These are phyloP conservation scores for Microdochium nivale DNA, from an alignment of 2,329 filamentous ascomycete species.

Conservation along the genomic window DNA sequence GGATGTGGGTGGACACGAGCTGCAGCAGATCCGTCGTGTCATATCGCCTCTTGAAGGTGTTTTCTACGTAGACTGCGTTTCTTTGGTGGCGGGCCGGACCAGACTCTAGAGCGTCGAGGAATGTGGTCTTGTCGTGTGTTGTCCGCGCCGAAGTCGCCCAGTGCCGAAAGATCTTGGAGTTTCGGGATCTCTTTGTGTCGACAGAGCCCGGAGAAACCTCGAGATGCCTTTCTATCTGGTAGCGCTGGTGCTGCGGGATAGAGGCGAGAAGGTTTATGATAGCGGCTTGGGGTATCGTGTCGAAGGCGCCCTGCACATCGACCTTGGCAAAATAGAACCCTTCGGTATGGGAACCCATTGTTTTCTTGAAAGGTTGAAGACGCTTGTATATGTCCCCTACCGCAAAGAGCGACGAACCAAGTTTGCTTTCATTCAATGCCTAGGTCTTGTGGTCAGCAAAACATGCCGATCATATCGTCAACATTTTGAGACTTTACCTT, in stretches of 20 bases:
- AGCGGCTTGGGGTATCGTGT: constrained; percentile 80
- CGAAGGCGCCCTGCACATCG: constrained; percentile 87
- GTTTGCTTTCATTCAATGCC: constrained; percentile 40
- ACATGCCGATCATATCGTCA: not conserved
- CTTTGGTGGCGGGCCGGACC: constrained; percentile 35
- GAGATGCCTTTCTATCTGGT: constrained; percentile 65
- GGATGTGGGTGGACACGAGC: constrained; percentile 74
- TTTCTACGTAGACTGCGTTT: constrained; percentile 73
- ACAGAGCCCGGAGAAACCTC: constrained; percentile 48
- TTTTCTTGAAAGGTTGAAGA: constrained; percentile 59
- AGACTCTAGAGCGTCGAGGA: constrained; percentile 35
- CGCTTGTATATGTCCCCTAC: constrained; percentile 70
- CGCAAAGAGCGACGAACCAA: constrained; percentile 78
- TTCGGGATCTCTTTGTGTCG: constrained; percentile 9
- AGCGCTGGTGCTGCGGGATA: constrained; percentile 49
- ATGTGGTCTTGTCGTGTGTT: constrained; percentile 28
- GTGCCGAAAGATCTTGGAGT: constrained; percentile 30
- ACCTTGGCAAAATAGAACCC: constrained; percentile 82
- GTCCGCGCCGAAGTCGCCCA: constrained; percentile 46
- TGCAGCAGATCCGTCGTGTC: constrained; percentile 51
- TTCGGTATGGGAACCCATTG: constrained; percentile 26
- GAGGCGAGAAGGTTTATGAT: constrained; percentile 58
- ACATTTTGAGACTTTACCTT: constrained; percentile 39
- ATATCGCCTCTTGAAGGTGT: constrained; percentile 47
- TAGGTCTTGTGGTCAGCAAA: constrained; percentile 13